Conservation (phyloP, 1,139 yeast species). For the Cylindricascospora bacillispora region DNA sequence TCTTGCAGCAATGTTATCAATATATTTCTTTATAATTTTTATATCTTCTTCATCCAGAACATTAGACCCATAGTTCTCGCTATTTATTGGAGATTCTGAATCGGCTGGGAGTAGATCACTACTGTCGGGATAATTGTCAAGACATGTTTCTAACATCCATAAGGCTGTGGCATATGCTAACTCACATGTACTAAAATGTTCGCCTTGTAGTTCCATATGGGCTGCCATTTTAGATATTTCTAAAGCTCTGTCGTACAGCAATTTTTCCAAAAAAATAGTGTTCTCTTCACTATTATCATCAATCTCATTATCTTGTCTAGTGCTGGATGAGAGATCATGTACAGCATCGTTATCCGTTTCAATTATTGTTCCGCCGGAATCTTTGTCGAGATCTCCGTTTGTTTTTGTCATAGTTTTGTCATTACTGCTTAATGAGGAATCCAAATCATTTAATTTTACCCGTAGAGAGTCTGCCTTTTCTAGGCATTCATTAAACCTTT, state of each 20-base stretch:
- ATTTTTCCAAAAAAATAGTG: conserved; percentile 57
- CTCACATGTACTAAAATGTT: conserved; percentile 70
- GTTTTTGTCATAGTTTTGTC: conserved; percentile 5
- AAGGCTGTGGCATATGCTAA: conserved; percentile 80
- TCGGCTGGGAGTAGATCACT: not conserved
- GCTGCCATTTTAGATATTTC: conserved; percentile 91
- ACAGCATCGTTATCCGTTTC: conserved; percentile 2
- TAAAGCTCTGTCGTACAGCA: conserved; percentile 82
- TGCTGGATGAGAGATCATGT: not conserved
- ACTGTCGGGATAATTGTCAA: conserved; percentile 26
- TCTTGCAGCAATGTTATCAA: conserved; percentile 60
- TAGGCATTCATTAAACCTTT: conserved; percentile 73
- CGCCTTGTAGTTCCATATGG: conserved; percentile 66
- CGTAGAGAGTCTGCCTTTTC: conserved; percentile 73
- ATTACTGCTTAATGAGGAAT: conserved; percentile 4
- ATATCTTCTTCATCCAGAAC: conserved; percentile 58
- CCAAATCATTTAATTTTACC: conserved; percentile 11
- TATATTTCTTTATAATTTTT: conserved; percentile 63
- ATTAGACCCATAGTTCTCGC: too few species aligned
- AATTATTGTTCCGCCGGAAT: conserved; percentile 2
- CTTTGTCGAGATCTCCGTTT: conserved; percentile 4
- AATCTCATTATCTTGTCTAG: not conserved
- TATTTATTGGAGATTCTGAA: conserved; percentile 7
- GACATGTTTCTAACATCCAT: conserved; percentile 86
- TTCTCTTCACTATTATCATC: conserved; percentile 6